Conservation (phyloP, 2,329 filamentous ascomycete genomes). For the Pleomassaria siparia region DNA sequence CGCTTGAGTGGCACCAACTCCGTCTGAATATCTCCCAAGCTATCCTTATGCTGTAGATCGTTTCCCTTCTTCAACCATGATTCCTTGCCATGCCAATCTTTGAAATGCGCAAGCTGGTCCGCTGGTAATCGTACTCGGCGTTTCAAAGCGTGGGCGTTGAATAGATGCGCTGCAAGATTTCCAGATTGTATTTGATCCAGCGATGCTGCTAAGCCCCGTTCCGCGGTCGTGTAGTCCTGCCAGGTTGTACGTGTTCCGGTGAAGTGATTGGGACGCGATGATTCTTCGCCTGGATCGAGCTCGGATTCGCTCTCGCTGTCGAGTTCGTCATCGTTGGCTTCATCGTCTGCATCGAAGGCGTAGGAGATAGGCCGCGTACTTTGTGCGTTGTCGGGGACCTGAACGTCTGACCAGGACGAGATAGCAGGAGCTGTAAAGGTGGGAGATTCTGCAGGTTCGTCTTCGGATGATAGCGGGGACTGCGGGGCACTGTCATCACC, state of each 20-base stretch:
- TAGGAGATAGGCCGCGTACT: not conserved
- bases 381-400: not conserved
- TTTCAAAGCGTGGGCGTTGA: slow-evolving; percentile 73
- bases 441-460: not conserved
- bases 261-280: slow-evolving; percentile 66
- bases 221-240: slow-evolving; percentile 61
- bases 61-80: slow-evolving; percentile 41
- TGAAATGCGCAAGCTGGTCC: slow-evolving; percentile 15
- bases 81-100: slow-evolving; percentile 45
- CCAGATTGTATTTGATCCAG: slow-evolving; percentile 64
- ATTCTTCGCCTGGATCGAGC: not conserved
- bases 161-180: slow-evolving; percentile 76
- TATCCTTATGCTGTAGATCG: slow-evolving; percentile 29
- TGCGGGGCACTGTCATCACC: slow-evolving; percentile 23
- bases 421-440: not conserved
- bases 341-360: slow-evolving; percentile 4
- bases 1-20: slow-evolving; percentile 51
- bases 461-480: not conserved
- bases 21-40: slow-evolving; percentile 27
- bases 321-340: slow-evolving; percentile 13
- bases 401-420: not conserved
- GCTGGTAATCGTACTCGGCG: slow-evolving; percentile 38
- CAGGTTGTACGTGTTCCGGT: slow-evolving; percentile 68
- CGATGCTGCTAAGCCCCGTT: slow-evolving; percentile 63
- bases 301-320: slow-evolving; percentile 14